phyloP scores from a whole-genome alignment of 208 protist genomes.

The Acanthamoeba sp. region DNA sequence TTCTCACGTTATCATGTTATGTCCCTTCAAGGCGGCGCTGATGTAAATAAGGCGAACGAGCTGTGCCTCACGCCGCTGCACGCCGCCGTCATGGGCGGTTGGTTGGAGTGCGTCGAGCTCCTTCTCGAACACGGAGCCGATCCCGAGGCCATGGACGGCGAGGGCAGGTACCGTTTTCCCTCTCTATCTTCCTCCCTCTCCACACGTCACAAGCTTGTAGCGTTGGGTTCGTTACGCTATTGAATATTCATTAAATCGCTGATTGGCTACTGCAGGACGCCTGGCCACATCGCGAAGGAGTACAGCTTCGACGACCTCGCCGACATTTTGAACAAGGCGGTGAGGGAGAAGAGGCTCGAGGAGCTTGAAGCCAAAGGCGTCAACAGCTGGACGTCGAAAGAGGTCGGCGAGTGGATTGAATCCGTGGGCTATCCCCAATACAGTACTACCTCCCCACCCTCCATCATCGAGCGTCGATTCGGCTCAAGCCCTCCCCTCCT shows the following conservation, averaged over 20 bases:
- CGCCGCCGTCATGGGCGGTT: slow-evolving; percentile 47
- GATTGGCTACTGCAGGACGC: neutral
- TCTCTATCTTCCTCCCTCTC: too few relatives aligned
- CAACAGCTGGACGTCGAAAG: slow-evolving; percentile 16
- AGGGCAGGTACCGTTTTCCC: neutral
- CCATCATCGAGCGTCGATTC: too few relatives aligned
- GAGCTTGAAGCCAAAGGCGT: slow-evolving; percentile 44
- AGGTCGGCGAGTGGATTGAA: slow-evolving; percentile 50
- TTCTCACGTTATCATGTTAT: neutral
- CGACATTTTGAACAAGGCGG: slow-evolving; percentile 15
- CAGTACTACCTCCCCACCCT: neutral
- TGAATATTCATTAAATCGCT: neutral
- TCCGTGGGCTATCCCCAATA: slow-evolving; percentile 28
- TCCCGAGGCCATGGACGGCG: slow-evolving; percentile 13
- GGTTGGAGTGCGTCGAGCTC: slow-evolving; percentile 10
- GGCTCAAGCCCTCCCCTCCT: too few relatives aligned
- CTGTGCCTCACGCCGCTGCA: slow-evolving; percentile 10
- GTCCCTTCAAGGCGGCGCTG: neutral
- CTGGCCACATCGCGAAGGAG: neutral
- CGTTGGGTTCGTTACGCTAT: too few relatives aligned
- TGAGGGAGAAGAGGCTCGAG: neutral
- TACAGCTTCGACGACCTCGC: neutral
- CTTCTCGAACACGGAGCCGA: slow-evolving; percentile 24
- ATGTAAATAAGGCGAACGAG: slow-evolving; percentile 13
- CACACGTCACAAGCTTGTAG: too few relatives aligned